These are phyloP conservation scores for Diaporthe capsici DNA, from an alignment of 2,329 filamentous ascomycete species.

Conservation along the genomic window DNA sequence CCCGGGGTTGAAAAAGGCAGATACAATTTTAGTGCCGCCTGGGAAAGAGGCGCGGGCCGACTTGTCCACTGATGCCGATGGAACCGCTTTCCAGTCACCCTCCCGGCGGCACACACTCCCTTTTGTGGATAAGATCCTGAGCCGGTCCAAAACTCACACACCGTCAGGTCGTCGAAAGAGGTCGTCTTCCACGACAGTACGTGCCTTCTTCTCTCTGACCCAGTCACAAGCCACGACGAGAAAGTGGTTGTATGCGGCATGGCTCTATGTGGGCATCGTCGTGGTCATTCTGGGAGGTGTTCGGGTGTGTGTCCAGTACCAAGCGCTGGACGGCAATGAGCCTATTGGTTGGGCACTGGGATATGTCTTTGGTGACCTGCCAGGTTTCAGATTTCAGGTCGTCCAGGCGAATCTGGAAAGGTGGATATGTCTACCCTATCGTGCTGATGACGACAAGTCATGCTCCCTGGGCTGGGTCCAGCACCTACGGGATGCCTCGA, in stretches of 20 bases:
- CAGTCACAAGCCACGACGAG: slow-evolving; percentile 80
- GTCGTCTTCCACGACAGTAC: slow-evolving; percentile 73
- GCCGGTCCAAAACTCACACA: slow-evolving; percentile 65
- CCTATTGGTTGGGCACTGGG: slow-evolving; percentile 93
- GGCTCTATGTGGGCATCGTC: slow-evolving; percentile 79
- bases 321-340: slow-evolving; percentile 80
- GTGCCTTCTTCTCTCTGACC: slow-evolving; percentile 85
- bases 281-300: slow-evolving; percentile 79
- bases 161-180: slow-evolving; percentile 77
- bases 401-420: slow-evolving; percentile 76
- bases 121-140: slow-evolving; percentile 51
- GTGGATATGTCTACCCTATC: slow-evolving; percentile 81
- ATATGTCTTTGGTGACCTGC: slow-evolving; percentile 87
- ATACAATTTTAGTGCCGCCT: slow-evolving; percentile 14
- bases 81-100: neutral
- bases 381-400: slow-evolving; percentile 79
- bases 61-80: neutral
- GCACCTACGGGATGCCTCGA: slow-evolving; percentile 71
- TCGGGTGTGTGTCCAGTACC: slow-evolving; percentile 75
- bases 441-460: slow-evolving; percentile 49
- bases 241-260: slow-evolving; percentile 87
- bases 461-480: slow-evolving; percentile 73
- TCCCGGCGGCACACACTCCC: slow-evolving; percentile 68
- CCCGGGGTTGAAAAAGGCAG: slow-evolving; percentile 19
- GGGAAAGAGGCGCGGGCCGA: slow-evolving; percentile 4